A percentile compares a stretch with the other conserved stretches of the same genome.
Evolutionary conservation across 1,284 basidiomycete species (phyloP).

Genomic region (Ganoderma meredithae): DNA sequence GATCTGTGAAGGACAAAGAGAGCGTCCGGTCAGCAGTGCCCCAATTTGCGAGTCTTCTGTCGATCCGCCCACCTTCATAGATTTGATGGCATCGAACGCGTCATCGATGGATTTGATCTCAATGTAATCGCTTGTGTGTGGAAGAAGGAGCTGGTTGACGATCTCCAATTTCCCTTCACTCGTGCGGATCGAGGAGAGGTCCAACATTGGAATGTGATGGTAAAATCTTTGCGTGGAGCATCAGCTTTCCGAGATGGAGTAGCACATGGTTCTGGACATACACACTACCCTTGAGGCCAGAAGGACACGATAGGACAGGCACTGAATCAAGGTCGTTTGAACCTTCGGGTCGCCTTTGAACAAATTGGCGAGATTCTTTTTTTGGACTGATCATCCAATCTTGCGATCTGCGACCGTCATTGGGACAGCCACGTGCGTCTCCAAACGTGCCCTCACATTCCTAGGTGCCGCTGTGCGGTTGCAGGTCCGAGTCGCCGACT

Average conservation of each 20-base stretch:
- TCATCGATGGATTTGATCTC: conserved; percentile 77
- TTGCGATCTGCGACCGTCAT: conserved; percentile 23
- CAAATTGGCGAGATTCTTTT: conserved; percentile 24
- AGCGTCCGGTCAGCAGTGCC: conserved; percentile 8
- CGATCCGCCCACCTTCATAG: conserved; percentile 78
- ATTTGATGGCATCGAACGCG: conserved; percentile 90
- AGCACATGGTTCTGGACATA: not conserved
- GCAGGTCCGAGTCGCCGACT: too few relatives aligned
- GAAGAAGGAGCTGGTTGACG: conserved; percentile 85
- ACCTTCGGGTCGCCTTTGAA: not conserved
- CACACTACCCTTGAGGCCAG: not conserved
- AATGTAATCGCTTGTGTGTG: conserved; percentile 81
- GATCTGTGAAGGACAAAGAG: conserved; percentile 56
- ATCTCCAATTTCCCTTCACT: conserved; percentile 79
- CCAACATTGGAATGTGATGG: conserved; percentile 23
- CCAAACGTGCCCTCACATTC: not conserved
- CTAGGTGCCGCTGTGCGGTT: not conserved
- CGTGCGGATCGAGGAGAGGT: conserved; percentile 69
- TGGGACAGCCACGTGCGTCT: conserved; percentile 24
- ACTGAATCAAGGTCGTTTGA: not conserved
- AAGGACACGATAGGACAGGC: not conserved
- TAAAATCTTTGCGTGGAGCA: not conserved
- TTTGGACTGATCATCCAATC: conserved; percentile 27
- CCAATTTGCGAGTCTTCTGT: not conserved
- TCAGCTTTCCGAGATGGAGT: not conserved